These are phyloP conservation scores for Sambucus nigra DNA, from an alignment of 129 eudicot species.

Conservation along the genomic window DNA sequence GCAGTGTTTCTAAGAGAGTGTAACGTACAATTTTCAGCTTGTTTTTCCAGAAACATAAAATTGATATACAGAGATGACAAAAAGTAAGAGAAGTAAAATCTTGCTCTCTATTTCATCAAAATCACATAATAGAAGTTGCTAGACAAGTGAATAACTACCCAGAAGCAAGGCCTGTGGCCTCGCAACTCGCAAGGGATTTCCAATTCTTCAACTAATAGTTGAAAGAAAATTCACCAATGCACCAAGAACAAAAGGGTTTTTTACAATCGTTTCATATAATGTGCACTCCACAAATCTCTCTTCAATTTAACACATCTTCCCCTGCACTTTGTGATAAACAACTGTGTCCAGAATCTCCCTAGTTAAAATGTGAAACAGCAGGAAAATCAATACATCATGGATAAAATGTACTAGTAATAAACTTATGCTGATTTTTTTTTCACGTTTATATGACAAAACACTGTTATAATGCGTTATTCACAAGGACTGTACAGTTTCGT, in stretches of 20 bases:
- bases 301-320: not conserved
- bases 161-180: too few relatives aligned
- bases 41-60: too few relatives aligned
- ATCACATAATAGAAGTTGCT: too few relatives aligned
- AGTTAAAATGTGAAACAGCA: not conserved
- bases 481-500: slow-evolving; percentile 47
- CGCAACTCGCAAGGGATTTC: too few relatives aligned
- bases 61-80: too few relatives aligned
- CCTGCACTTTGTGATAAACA: not conserved
- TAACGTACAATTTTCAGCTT: too few relatives aligned
- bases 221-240: not conserved
- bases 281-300: not conserved
- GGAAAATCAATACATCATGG: not conserved
- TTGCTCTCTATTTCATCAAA: too few relatives aligned
- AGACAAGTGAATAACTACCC: too few relatives aligned
- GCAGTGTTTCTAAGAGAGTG: too few relatives aligned
- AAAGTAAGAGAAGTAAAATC: too few relatives aligned
- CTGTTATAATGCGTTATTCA: slow-evolving; percentile 31
- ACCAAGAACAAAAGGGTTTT: not conserved
- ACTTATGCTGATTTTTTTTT: slow-evolving; percentile 2
- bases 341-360: not conserved
- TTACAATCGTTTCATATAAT: not conserved
- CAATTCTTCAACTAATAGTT: not conserved
- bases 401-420: not conserved
- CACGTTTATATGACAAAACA: slow-evolving; percentile 20